Percentiles rank a stretch among this genome's conserved stretches.
Evolutionary conservation across 2,329 filamentous ascomycete genomes (phyloP).

Genomic region (Fusarium xyrophilum): DNA sequence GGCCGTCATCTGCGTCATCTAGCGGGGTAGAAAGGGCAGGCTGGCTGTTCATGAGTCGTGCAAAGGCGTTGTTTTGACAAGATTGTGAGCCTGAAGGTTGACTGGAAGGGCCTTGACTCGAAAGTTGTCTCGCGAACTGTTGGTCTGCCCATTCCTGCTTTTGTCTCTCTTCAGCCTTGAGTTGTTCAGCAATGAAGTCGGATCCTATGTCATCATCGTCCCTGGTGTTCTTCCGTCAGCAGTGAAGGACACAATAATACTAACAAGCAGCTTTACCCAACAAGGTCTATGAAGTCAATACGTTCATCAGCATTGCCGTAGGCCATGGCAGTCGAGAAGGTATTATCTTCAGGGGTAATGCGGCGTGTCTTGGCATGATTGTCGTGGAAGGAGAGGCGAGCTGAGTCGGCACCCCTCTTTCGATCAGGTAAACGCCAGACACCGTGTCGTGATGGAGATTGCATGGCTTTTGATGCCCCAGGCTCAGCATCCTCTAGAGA

Average conservation of each 20-base stretch:
- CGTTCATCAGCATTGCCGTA: conserved; percentile 27
- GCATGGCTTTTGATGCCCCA: conserved; percentile 28
- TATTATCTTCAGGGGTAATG: conserved; percentile 36
- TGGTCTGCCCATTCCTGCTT: conserved; percentile 42
- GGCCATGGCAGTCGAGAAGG: conserved; percentile 1
- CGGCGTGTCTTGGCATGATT: conserved; percentile 46
- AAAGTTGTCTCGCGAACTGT: conserved; percentile 42
- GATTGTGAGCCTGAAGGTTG: not conserved
- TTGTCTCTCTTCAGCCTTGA: conserved; percentile 45
- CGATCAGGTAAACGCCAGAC: conserved; percentile 38
- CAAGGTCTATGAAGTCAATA: conserved; percentile 51
- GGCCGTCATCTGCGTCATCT: not conserved
- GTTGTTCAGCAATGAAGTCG: conserved; percentile 45
- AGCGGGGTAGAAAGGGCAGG: conserved; percentile 18
- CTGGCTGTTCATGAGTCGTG: conserved; percentile 43
- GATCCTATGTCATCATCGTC: conserved; percentile 45
- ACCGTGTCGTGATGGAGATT: conserved; percentile 21
- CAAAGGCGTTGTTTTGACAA: conserved; percentile 37
- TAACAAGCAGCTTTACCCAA: conserved; percentile 45
- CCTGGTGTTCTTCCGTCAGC: conserved; percentile 32
- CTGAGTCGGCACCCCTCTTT: conserved; percentile 41
- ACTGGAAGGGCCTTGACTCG: conserved; percentile 30
- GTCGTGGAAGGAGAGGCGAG: conserved; percentile 18
- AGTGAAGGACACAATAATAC: not conserved
- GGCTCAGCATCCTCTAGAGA: conserved; percentile 9